A percentile compares a stretch with the other conserved stretches of the same genome.
Evolutionary conservation across 768 basidiomycete species (phyloP).

Genomic region (Leccinum rimulosum): DNA sequence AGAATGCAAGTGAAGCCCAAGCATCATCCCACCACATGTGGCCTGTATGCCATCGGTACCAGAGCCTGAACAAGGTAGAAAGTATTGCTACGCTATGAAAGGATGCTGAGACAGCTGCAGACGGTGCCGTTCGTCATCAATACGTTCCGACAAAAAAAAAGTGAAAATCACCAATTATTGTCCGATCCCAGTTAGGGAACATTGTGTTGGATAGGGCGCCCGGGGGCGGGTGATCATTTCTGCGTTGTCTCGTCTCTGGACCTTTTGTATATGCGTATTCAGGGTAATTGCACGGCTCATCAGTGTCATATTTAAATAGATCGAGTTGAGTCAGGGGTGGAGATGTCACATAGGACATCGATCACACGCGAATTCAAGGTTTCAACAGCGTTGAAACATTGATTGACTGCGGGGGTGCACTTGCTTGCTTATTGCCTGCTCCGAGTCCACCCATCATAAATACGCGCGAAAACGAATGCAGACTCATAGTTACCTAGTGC

Average conservation of each 20-base stretch:
- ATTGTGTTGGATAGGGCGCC: constrained; percentile 2
- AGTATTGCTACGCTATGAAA: constrained; percentile 23
- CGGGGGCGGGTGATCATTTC: background rate
- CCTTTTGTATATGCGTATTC: background rate
- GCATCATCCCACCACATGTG: constrained; percentile 29
- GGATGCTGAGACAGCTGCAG: constrained; percentile 11
- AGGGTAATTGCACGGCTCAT: background rate
- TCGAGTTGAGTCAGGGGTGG: background rate
- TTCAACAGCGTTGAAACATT: too few species aligned
- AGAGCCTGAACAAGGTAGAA: constrained; percentile 23
- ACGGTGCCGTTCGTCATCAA: constrained; percentile 2
- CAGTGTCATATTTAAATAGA: background rate
- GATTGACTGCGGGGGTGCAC: background rate
- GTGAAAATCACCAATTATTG: constrained; percentile 12
- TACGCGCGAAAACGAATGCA: background rate
- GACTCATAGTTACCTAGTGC: background rate
- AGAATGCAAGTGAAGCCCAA: constrained; percentile 17
- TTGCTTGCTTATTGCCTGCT: too few species aligned
- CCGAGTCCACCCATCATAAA: background rate
- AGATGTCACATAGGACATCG: background rate
- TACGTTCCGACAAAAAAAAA: background rate
- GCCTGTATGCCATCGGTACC: constrained; percentile 17
- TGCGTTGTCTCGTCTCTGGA: background rate
- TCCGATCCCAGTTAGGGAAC: constrained; percentile 14
- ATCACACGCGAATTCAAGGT: background rate